Evolutionary conservation across 306 rosid genomes (phyloP).

Genomic region (Elaeagnus macrophylla): DNA sequence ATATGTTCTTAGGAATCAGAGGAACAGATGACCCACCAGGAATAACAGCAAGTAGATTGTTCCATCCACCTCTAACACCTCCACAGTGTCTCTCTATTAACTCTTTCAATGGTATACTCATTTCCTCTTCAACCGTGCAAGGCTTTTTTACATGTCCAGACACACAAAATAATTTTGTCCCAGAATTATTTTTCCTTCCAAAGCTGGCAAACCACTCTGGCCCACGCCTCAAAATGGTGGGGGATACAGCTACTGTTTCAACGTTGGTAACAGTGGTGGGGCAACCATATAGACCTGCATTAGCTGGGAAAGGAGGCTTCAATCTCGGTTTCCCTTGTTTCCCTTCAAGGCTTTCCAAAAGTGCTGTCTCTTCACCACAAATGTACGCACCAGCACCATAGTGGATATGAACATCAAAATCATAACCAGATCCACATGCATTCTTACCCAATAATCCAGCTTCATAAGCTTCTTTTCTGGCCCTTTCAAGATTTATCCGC

Average conservation of each 20-base stretch:
- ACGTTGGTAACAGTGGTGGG: slow-evolving; percentile 97
- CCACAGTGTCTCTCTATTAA: slow-evolving; percentile 98
- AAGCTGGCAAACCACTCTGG: slow-evolving; percentile 99
- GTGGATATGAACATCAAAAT: slow-evolving; percentile 94
- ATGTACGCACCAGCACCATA: slow-evolving; percentile 98
- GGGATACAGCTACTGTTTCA: slow-evolving; percentile 97
- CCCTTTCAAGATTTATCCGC: slow-evolving; percentile 72
- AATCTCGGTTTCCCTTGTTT: slow-evolving; percentile 97
- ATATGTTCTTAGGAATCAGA: slow-evolving; percentile 70
- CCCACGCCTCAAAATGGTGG: slow-evolving; percentile 93
- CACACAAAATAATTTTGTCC: slow-evolving; percentile 81
- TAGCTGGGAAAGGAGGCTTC: slow-evolving; percentile 99
- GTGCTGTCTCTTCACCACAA: slow-evolving; percentile 98
- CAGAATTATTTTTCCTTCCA: slow-evolving; percentile 95
- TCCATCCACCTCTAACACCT: slow-evolving; percentile 99
- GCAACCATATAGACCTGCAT: slow-evolving; percentile 95
- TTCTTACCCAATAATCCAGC: slow-evolving; percentile 91
- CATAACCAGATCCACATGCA: slow-evolving; percentile 97
- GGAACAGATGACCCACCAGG: slow-evolving; percentile 99
- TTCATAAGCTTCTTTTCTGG: slow-evolving; percentile 83
- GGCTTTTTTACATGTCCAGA: slow-evolving; percentile 98
- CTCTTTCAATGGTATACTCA: slow-evolving; percentile 94
- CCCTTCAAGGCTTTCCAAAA: slow-evolving; percentile 98
- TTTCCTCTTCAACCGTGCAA: slow-evolving; percentile 97
- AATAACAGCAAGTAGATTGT: slow-evolving; percentile 82